These are phyloP conservation scores for Tillandsia fasciculata DNA, from an alignment of 176 grass and related monocot genomes.

Conservation along the genomic window DNA sequence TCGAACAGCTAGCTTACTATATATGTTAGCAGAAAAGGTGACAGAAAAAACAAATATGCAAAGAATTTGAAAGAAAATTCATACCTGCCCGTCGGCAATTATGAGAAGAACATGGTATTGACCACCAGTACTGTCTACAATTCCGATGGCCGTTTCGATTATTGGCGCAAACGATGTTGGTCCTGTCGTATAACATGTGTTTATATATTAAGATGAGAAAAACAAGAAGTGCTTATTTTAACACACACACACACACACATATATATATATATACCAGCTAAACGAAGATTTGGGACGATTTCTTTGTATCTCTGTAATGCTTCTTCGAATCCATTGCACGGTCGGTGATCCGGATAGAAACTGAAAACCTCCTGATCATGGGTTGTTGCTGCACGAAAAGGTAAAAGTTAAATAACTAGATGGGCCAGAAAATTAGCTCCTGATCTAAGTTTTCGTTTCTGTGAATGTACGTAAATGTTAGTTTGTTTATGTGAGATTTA, in stretches of 20 bases:
- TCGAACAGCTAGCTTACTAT: too few relatives aligned
- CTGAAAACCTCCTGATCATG: constrained; percentile 96
- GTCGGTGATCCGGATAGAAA: constrained; percentile 73
- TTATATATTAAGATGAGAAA: not conserved
- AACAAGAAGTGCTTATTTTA: not conserved
- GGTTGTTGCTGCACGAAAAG: constrained; percentile 55
- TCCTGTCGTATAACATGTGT: constrained; percentile 36
- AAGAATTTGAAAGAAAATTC: constrained; percentile 22
- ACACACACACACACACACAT: not conserved
- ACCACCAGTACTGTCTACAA: constrained; percentile 79
- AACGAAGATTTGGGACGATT: constrained; percentile 78
- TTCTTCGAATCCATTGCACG: constrained; percentile 88
- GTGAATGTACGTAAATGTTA: too few relatives aligned
- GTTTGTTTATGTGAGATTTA: not conserved
- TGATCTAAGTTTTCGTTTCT: too few relatives aligned
- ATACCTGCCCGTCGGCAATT: constrained; percentile 93
- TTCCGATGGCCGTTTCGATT: constrained; percentile 77
- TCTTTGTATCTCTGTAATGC: constrained; percentile 74
- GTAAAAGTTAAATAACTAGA: not conserved
- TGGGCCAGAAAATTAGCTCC: too few relatives aligned
- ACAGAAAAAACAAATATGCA: not conserved
- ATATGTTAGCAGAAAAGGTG: not conserved
- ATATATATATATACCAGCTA: constrained; percentile 49
- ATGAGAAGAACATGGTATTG: constrained; percentile 98
- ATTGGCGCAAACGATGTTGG: constrained; percentile 90